These are phyloP conservation scores for Olyra latifolia DNA, from an alignment of 176 grass and related monocot genomes.

Conservation along the genomic window DNA sequence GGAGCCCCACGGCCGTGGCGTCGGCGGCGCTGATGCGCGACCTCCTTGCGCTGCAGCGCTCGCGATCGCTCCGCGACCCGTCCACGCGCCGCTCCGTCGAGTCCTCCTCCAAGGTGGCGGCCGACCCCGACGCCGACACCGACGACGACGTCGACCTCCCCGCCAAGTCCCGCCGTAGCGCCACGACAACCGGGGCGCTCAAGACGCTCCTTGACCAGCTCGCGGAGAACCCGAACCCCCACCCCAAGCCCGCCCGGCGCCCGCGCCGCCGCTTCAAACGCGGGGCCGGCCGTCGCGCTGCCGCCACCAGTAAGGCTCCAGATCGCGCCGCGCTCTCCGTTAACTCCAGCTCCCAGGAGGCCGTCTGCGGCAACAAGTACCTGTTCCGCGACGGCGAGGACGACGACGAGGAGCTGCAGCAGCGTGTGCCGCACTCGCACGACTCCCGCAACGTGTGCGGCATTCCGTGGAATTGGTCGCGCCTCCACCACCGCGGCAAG, in stretches of 20 bases:
- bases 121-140: constrained; percentile 38
- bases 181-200: constrained; percentile 27
- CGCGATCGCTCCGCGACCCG: constrained; percentile 74
- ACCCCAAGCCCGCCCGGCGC: constrained; percentile 35
- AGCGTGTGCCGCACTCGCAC: constrained; percentile 47
- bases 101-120: constrained; percentile 65
- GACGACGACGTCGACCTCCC: neutral
- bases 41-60: constrained; percentile 80
- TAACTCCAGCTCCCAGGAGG: constrained; percentile 81
- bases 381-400: constrained; percentile 26
- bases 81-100: constrained; percentile 83
- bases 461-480: constrained; percentile 95
- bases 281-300: constrained; percentile 36
- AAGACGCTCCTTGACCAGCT: constrained; percentile 65
- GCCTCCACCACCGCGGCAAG: constrained; percentile 85
- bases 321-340: constrained; percentile 47
- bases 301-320: neutral
- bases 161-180: constrained; percentile 47
- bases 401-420: constrained; percentile 42
- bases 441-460: constrained; percentile 81
- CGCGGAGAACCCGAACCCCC: constrained; percentile 44
- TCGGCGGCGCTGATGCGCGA: constrained; percentile 76
- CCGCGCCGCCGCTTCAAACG: constrained; percentile 56
- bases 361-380: constrained; percentile 59
- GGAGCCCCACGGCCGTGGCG: constrained; percentile 47